Base-by-base conservation (phyloP, 2,329 filamentous ascomycete genomes). In the Cryphonectria japonica region DNA sequence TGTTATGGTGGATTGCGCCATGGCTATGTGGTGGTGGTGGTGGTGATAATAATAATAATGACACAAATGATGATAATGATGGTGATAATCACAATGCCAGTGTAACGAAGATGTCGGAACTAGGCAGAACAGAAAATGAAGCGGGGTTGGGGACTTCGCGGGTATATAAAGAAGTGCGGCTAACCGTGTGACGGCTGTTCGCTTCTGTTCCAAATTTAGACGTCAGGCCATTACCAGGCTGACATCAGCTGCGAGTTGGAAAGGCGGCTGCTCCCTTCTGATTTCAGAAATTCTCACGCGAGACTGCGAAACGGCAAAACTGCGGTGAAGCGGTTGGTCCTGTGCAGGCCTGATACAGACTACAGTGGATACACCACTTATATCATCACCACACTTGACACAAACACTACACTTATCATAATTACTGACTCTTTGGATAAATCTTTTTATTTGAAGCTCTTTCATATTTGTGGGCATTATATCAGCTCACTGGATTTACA, bases 11-110 rank as follows among this genome's bases (percentile, higher is more conserved):
- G 41, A 41, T 62, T 67, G 41, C 16, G 57, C 43, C 62, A 70
- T 67, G 32, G 54, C 57, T 41, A 43, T 70, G 52, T 54, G 52
- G 41, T 62, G n/a, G 63, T 62, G 54, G 37, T 59, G n/a, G 13
- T 62, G 19, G 43, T 41, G 29, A 3, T 41, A 19, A 41, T 52
- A 46, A 39, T 34, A 52, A 32, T 69, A 39, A 1, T 66, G 29
- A 66, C 29, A 29, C 6, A 9, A 37, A 37, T 7, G 39, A 29
- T 32, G 26, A 32, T 60, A 34, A 16, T 60, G 26, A 32, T 13
- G 29, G 13, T 60, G 57, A 60, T 34, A 29, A 34, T 60, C 2
- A 60, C 50, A 22, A 8, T 52, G 50, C 22, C 22, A 26, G 26
- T 26, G 26, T 26, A 26, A 26, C 26, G 26, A 26, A 26, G 26